Conservation (phyloP, 192 early-diverging fungal species). For the Mortierella hygrophila region DNA sequence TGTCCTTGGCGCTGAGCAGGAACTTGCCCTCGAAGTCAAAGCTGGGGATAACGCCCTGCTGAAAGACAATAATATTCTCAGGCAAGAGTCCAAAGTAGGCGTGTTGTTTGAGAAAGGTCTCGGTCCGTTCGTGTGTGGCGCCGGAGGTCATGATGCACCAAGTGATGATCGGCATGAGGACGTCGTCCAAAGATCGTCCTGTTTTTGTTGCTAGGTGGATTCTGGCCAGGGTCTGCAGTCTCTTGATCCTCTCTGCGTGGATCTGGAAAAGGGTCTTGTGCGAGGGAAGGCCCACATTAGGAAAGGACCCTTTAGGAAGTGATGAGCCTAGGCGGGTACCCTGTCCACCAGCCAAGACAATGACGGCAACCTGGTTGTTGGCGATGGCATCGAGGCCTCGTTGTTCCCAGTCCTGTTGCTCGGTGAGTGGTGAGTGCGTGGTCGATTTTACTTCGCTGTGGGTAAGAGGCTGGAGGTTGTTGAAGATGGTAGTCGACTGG, state of each 20-base stretch:
- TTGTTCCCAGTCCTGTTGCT: constrained; percentile 70
- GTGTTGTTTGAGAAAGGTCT: constrained; percentile 75
- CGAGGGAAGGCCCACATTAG: constrained; percentile 88
- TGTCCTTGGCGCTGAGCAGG: constrained; percentile 77
- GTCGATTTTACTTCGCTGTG: constrained; percentile 68
- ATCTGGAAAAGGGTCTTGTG: constrained; percentile 90
- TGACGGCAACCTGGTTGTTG: constrained; percentile 87
- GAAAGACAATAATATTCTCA: constrained; percentile 89
- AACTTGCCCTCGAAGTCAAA: constrained; percentile 90
- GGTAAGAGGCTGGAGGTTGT: constrained; percentile 75
- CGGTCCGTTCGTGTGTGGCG: constrained; percentile 82
- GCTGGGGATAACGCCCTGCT: constrained; percentile 91
- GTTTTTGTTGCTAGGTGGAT: constrained; percentile 1
- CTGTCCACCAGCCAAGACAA: constrained; percentile 92
- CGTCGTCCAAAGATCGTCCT: not conserved
- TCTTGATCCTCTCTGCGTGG: constrained; percentile 90
- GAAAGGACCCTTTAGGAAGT: constrained; percentile 91
- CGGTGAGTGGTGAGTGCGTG: constrained; percentile 52
- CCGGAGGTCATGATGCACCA: constrained; percentile 98
- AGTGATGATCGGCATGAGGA: constrained; percentile 70
- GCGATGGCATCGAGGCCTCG: constrained; percentile 82
- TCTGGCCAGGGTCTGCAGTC: constrained; percentile 77
- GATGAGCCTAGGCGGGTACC: constrained; percentile 83
- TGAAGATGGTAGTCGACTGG: constrained; percentile 36
- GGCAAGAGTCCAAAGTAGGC: constrained; percentile 83